These are phyloP conservation scores for Mucor circinelloides DNA, from an alignment of 371 early-diverging fungal species.

Conservation along the genomic window DNA sequence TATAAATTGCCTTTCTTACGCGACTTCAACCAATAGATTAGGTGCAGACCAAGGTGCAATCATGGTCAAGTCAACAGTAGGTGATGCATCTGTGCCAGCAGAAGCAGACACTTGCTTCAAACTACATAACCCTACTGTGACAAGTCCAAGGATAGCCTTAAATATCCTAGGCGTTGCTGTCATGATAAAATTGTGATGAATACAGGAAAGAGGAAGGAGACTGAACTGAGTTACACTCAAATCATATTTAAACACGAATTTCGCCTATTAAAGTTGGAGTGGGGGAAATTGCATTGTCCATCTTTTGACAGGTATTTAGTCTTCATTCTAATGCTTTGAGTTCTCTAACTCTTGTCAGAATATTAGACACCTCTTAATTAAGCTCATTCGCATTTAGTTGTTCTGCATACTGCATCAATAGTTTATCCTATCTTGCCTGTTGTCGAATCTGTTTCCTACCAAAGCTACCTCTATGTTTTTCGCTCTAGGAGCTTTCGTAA, in stretches of 20 bases:
- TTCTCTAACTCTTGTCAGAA: too few relatives aligned
- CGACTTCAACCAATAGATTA: conserved; percentile 58
- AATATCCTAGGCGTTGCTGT: conserved; percentile 17
- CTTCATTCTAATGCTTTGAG: too few relatives aligned
- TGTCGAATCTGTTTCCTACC: too few relatives aligned
- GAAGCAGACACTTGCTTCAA: conserved; percentile 11
- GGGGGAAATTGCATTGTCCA: too few relatives aligned
- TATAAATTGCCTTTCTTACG: conserved; percentile 46
- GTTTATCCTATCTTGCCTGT: too few relatives aligned
- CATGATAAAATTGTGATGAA: neutral
- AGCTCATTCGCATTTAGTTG: too few relatives aligned
- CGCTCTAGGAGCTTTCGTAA: too few relatives aligned
- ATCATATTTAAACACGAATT: neutral
- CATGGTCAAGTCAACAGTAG: conserved; percentile 58
- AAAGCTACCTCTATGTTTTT: too few relatives aligned
- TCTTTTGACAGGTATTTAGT: too few relatives aligned
- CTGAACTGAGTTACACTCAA: neutral
- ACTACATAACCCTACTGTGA: neutral
- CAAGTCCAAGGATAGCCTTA: conserved; percentile 18
- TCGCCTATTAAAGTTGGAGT: too few relatives aligned
- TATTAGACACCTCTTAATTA: too few relatives aligned
- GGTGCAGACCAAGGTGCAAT: conserved; percentile 64
- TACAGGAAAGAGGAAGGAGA: neutral
- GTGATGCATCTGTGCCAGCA: conserved; percentile 11
- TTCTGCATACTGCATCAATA: too few relatives aligned